Conservation (phyloP, 495 filamentous ascomycete species). For the Neurospora sp. region DNA sequence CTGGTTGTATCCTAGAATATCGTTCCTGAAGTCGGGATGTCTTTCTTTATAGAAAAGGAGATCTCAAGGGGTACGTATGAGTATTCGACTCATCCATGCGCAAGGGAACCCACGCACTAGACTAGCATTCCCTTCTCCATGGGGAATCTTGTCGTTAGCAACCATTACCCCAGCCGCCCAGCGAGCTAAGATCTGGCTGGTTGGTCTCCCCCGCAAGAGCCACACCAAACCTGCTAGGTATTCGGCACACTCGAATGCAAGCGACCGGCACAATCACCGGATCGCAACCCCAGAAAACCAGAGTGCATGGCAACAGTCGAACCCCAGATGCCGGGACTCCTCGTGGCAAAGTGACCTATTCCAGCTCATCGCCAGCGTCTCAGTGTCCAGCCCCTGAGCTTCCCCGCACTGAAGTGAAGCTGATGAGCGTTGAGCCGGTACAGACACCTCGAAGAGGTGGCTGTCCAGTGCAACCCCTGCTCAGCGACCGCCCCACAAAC, state of each 20-base stretch:
- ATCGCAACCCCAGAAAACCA: neutral
- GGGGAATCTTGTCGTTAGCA: slow-evolving; percentile 4
- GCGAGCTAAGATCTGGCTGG: slow-evolving; percentile 3
- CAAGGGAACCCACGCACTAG: slow-evolving; percentile 2
- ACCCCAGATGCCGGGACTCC: neutral
- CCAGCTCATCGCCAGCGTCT: neutral
- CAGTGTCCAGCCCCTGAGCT: neutral
- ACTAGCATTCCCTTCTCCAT: slow-evolving; percentile 7
- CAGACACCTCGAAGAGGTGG: neutral
- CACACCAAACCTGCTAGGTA: neutral
- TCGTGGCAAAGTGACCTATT: neutral
- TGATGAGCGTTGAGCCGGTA: neutral
- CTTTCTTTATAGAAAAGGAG: slow-evolving; percentile 9
- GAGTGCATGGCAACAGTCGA: neutral
- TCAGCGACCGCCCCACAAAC: neutral
- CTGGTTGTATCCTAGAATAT: neutral
- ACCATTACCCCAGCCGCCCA: neutral
- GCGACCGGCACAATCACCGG: neutral
- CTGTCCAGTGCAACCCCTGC: neutral
- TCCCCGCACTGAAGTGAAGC: neutral
- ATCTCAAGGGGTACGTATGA: neutral
- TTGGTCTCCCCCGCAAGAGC: neutral
- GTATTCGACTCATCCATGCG: neutral
- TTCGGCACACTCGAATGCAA: neutral
- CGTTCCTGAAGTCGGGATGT: slow-evolving; percentile 1